Conservation (phyloP, 2,329 filamentous ascomycete species). For the Pestalotiopsis sp. region DNA sequence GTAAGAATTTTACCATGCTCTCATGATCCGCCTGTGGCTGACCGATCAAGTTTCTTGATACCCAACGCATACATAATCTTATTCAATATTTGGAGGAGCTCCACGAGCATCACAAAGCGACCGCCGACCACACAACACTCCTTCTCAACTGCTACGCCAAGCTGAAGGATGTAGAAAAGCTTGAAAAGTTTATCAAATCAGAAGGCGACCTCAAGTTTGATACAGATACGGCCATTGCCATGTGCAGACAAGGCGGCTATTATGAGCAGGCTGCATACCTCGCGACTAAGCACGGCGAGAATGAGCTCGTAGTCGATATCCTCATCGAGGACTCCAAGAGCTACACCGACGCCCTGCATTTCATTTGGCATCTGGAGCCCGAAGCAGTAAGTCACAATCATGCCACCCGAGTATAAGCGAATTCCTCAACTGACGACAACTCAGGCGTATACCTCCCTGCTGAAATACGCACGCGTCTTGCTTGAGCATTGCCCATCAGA, state of each 20-base stretch:
- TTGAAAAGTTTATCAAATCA: slow-evolving; percentile 95
- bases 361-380: slow-evolving; percentile 86
- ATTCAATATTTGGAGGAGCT: slow-evolving; percentile 97
- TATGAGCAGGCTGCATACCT: slow-evolving; percentile 96
- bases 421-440: slow-evolving; percentile 32
- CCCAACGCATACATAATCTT: slow-evolving; percentile 94
- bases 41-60: slow-evolving; percentile 77
- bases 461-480: slow-evolving; percentile 93
- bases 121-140: slow-evolving; percentile 91
- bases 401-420: not conserved
- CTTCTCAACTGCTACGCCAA: slow-evolving; percentile 98
- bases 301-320: slow-evolving; percentile 92
- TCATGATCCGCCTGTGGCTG: slow-evolving; percentile 24
- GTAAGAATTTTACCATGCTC: slow-evolving; percentile 41
- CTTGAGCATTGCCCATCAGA: slow-evolving; percentile 83
- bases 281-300: slow-evolving; percentile 91
- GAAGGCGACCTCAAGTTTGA: slow-evolving; percentile 95
- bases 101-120: slow-evolving; percentile 91
- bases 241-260: slow-evolving; percentile 97
- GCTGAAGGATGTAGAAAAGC: slow-evolving; percentile 92
- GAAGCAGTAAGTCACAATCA: slow-evolving; percentile 59
- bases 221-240: slow-evolving; percentile 92
- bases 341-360: slow-evolving; percentile 85
- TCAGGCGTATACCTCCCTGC: slow-evolving; percentile 82
- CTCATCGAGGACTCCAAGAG: slow-evolving; percentile 93